phyloP scores from a whole-genome alignment of 228 moss, liverwort and hornwort species.

The Sphagnum magellanicum region DNA sequence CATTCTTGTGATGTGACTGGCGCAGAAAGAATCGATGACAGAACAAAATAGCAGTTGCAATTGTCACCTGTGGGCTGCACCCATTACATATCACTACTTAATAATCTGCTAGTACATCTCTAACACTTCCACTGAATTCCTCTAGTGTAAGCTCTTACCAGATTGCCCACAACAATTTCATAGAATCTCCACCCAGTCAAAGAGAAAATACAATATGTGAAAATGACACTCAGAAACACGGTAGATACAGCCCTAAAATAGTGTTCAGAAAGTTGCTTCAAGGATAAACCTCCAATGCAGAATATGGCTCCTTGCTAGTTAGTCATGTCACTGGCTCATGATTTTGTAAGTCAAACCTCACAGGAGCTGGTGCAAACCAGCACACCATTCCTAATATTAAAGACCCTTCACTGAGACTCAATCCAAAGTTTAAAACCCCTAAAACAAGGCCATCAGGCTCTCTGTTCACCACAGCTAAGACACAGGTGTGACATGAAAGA shows the following conservation, averaged over 20 bases:
- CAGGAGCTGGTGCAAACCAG: too few relatives aligned
- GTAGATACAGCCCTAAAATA: not conserved
- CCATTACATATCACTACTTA: not conserved
- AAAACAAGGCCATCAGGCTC: too few relatives aligned
- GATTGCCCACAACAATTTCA: not conserved
- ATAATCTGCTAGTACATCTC: not conserved
- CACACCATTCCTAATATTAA: not conserved
- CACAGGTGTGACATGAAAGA: too few relatives aligned
- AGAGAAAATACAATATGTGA: not conserved
- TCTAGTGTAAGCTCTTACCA: not conserved
- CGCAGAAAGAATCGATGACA: slow-evolving; percentile 96
- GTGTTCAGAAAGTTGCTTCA: too few relatives aligned
- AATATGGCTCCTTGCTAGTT: too few relatives aligned
- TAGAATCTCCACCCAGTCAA: not conserved
- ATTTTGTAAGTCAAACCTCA: too few relatives aligned
- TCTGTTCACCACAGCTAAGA: too few relatives aligned
- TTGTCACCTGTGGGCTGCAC: slow-evolving; percentile 92
- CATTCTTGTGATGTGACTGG: slow-evolving; percentile 90
- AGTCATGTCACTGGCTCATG: too few relatives aligned
- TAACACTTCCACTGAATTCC: not conserved
- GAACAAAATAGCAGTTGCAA: slow-evolving; percentile 93
- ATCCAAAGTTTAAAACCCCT: not conserved
- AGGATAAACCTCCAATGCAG: too few relatives aligned
- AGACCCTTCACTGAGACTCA: not conserved
- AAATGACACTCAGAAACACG: not conserved